These are phyloP conservation scores for Hemileccinum rubropunctum DNA, from an alignment of 768 basidiomycete species.

Conservation along the genomic window DNA sequence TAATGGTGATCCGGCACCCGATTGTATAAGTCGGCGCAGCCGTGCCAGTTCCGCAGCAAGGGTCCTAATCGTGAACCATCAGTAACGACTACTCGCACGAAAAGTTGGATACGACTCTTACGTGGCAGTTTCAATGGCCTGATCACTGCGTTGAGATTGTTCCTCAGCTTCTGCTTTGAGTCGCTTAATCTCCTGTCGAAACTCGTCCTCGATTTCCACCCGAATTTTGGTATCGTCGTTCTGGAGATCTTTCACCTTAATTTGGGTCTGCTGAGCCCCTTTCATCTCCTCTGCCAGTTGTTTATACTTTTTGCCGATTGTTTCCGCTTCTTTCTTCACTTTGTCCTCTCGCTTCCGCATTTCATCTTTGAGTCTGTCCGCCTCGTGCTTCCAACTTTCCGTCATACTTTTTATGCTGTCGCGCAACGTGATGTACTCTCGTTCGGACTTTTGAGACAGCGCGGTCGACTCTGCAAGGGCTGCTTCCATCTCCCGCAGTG, in stretches of 20 bases:
- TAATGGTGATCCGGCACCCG: constrained; percentile 38
- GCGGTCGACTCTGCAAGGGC: constrained; percentile 71
- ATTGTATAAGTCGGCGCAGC: constrained; percentile 71
- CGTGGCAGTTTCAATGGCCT: constrained; percentile 61
- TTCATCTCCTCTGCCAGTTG: constrained; percentile 62
- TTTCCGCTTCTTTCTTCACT: constrained; percentile 64
- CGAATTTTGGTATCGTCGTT: constrained; percentile 47
- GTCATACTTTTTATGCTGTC: constrained; percentile 73
- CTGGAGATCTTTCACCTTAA: constrained; percentile 48
- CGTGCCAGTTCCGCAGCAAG: constrained; percentile 64
- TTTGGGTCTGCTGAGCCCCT: constrained; percentile 44
- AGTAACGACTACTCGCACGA: not conserved
- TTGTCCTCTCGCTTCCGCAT: constrained; percentile 73
- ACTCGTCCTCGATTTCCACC: constrained; percentile 58
- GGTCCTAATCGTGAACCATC: constrained; percentile 35
- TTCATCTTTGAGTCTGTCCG: constrained; percentile 67
- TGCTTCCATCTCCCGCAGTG: constrained; percentile 77
- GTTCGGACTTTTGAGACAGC: constrained; percentile 74
- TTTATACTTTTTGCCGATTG: constrained; percentile 65
- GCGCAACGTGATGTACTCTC: constrained; percentile 77
- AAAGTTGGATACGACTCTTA: constrained; percentile 30
- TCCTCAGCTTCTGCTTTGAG: constrained; percentile 54
- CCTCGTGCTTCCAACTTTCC: constrained; percentile 72
- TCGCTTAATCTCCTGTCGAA: constrained; percentile 53
- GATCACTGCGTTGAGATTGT: constrained; percentile 53